phyloP scores from a whole-genome alignment of 441 rosid genomes.

The Aleurites moluccanus region DNA sequence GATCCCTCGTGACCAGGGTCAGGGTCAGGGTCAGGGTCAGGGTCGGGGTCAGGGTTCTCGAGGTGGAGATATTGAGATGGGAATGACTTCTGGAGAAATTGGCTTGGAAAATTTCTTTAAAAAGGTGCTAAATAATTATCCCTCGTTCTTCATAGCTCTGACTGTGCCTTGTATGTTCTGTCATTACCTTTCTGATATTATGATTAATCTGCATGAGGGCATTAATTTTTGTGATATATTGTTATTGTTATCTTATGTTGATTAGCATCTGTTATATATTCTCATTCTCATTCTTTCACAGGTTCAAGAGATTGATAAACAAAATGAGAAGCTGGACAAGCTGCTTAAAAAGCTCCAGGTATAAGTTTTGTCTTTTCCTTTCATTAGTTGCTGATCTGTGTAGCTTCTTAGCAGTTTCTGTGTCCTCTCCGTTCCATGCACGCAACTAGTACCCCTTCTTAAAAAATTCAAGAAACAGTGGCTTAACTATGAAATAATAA shows the following conservation, averaged over 20 bases:
- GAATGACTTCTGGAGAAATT: constrained; percentile 69
- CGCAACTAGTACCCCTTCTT: not conserved
- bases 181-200: not conserved
- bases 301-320: constrained; percentile 91
- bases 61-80: constrained; percentile 75
- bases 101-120: constrained; percentile 85
- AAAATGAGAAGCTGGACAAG: constrained; percentile 75
- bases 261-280: not conserved
- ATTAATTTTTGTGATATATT: not conserved
- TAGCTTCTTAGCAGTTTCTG: constrained; percentile 1
- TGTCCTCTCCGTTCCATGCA: not conserved
- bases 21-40: constrained; percentile 25
- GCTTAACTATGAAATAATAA: not conserved
- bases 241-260: constrained; percentile 2
- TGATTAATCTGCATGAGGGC: not conserved
- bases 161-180: constrained; percentile 5
- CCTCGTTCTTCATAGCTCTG: not conserved
- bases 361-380: constrained; percentile 7
- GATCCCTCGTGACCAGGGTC: constrained; percentile 65
- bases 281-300: constrained; percentile 30
- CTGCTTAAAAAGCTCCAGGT: constrained; percentile 94
- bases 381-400: not conserved
- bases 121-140: constrained; percentile 49
- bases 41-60: constrained; percentile 55
- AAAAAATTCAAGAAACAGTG: not conserved